Evolutionary conservation across 129 eudicot genomes (phyloP), one percentile per base, ranked within the genome.

Genomic region (Scalesia atractyloides): DNA sequence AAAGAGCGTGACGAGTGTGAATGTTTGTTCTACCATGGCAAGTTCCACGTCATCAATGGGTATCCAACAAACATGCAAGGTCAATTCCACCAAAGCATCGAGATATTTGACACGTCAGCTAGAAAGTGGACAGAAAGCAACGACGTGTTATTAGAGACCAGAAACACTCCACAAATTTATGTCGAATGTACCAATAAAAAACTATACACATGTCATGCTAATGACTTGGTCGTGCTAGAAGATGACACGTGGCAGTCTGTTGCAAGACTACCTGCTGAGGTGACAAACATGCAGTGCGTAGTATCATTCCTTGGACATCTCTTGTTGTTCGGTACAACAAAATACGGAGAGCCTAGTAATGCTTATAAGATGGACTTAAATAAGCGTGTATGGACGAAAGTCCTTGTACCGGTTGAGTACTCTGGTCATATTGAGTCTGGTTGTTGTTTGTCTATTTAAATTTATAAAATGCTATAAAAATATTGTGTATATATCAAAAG

Each of bases 41-140:
- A 37, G 70, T 87, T 87, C 82, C 97, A 85, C 58, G 87, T 85
- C 89, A 73, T 87, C 68, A 83, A 84, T 2, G 95, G 95, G 46
- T 90, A 90, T 75, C 53, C 57, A 8, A 87, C 95, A 4, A 57
- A 77, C 3, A 68, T 14, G 81, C 97, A 90, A 66, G 95, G 95
- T 3, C 33, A 78, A 7, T 82, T 83, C 54, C 84, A 53, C 56
- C 64, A 67, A 5, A 81, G 79, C 22, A 81, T 82, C 0, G 94
- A 90, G n/a, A 33, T 57, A 14, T 87, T 83, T 30, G 82, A 87
- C 13, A 66, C 17, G 43, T 66, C 65, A 71, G 57, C 26, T 64
- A 81, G 84, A 60, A 13, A 59, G 68, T 87, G 96, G 96, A 58
- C 20, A 75, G 9, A 80, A 54, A 4, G 24, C 8, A 0, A 78